phyloP scores from a whole-genome alignment of 106 monocot species.

The Chionographis japonica region DNA sequence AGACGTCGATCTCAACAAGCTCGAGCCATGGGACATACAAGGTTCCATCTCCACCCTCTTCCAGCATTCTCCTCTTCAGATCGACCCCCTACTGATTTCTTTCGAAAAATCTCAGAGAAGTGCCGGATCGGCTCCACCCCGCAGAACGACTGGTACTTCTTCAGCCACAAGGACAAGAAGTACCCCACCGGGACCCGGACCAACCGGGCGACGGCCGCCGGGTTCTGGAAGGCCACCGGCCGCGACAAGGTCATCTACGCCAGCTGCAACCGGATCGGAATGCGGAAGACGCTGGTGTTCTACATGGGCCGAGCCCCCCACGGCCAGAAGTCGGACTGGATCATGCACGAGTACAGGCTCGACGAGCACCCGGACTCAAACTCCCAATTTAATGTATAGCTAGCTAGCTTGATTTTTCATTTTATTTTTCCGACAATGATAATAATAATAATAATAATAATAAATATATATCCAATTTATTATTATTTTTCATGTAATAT shows the following conservation, averaged over 20 bases:
- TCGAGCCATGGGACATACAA: constrained; percentile 89
- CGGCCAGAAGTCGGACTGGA: constrained; percentile 97
- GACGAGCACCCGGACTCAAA: constrained; percentile 52
- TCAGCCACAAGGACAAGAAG: constrained; percentile 99
- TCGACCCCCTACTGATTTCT: not conserved
- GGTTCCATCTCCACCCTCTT: constrained; percentile 20
- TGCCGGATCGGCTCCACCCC: constrained; percentile 88
- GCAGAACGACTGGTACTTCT: constrained; percentile 99
- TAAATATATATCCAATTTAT: constrained; percentile 1
- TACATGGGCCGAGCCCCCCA: constrained; percentile 91
- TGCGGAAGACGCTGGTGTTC: constrained; percentile 97
- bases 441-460: no score
- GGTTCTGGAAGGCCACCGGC: constrained; percentile 98
- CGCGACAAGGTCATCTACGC: constrained; percentile 86
- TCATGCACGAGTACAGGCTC: constrained; percentile 98
- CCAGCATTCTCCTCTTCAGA: not conserved
- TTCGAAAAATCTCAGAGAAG: constrained; percentile 41
- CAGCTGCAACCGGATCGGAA: constrained; percentile 70
- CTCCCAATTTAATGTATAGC: constrained; percentile 27
- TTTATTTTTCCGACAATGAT: no score
- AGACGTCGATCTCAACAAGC: constrained; percentile 40
- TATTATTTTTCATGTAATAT: not conserved
- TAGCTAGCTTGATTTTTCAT: no score
- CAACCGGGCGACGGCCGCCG: constrained; percentile 86
- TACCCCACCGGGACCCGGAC: constrained; percentile 92